Conservation (phyloP, 2,329 filamentous ascomycete species). For the Mycosphaerella arachidis region DNA sequence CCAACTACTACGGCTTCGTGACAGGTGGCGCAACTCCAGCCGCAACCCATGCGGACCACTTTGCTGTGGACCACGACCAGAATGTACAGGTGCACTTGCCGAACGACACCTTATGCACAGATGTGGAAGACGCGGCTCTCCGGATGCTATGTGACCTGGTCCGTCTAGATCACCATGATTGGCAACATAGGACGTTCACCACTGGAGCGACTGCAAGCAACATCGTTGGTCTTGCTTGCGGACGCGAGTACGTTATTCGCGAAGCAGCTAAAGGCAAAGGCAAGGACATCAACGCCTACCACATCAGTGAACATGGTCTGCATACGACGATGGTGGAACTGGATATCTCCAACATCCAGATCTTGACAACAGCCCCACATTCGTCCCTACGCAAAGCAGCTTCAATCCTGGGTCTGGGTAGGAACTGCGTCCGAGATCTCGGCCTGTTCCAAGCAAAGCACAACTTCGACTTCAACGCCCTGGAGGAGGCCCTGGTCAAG, state of each 20-base stretch:
- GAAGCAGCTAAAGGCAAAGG: constrained; percentile 37
- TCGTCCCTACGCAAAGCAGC: constrained; percentile 82
- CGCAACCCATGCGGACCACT: constrained; percentile 74
- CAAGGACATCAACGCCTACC: constrained; percentile 22
- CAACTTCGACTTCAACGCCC: constrained; percentile 61
- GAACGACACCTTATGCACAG: constrained; percentile 67
- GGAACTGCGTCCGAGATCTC: constrained; percentile 62
- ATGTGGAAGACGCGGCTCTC: constrained; percentile 70
- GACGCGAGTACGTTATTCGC: constrained; percentile 61
- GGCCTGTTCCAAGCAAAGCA: constrained; percentile 55
- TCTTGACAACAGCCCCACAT: constrained; percentile 78
- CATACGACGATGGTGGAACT: constrained; percentile 60
- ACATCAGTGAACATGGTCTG: constrained; percentile 67
- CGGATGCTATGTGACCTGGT: constrained; percentile 66
- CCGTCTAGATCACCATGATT: constrained; percentile 50
- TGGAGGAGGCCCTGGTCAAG: constrained; percentile 54
- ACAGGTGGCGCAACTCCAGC: constrained; percentile 76
- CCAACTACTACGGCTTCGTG: constrained; percentile 83
- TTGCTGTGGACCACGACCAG: constrained; percentile 78
- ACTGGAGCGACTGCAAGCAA: constrained; percentile 68
- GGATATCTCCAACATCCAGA: constrained; percentile 63
- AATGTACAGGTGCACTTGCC: constrained; percentile 81
- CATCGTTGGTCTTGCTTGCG: constrained; percentile 62
- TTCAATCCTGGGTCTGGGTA: constrained; percentile 73
- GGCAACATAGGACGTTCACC: constrained; percentile 75